Evolutionary conservation across 1,139 yeast genomes (phyloP).

Genomic region (Sugiyamaella sp.): DNA sequence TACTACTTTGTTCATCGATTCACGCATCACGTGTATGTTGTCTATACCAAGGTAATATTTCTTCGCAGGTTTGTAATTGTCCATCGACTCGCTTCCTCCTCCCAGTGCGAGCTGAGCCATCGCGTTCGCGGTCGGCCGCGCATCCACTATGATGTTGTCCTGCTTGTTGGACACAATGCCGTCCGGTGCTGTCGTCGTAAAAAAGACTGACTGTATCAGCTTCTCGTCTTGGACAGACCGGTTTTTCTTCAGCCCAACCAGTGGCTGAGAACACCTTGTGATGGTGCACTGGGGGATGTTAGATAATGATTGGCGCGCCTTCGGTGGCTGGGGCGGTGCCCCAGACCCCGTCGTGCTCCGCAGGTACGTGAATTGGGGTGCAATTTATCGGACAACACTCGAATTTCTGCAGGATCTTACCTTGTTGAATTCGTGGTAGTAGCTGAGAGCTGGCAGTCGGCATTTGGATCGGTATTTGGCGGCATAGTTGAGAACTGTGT

Average conservation of each 20-base stretch:
- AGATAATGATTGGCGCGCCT: neutral
- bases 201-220: conserved; percentile 71
- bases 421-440: conserved; percentile 64
- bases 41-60: conserved; percentile 89
- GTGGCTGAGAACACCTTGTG: conserved; percentile 89
- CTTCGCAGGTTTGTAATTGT: conserved; percentile 67
- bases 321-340: neutral
- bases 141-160: conserved; percentile 79
- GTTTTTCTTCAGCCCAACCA: conserved; percentile 86
- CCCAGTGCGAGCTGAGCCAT: conserved; percentile 97
- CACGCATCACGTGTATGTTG: conserved; percentile 94
- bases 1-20: conserved; percentile 66
- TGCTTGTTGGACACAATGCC: conserved; percentile 43
- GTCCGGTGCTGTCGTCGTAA: conserved; percentile 32
- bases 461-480: conserved; percentile 83
- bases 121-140: conserved; percentile 91
- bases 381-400: too few species aligned
- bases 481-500: conserved; percentile 79
- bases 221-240: conserved; percentile 92
- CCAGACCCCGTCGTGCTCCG: conserved; percentile 1
- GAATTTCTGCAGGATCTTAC: too few species aligned
- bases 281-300: conserved; percentile 57
- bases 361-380: too few species aligned
- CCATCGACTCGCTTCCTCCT: conserved; percentile 95
- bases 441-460: conserved; percentile 81